Evolutionary conservation across 1,284 basidiomycete genomes (phyloP).

Genomic region (Vanrija pseudolonga): DNA sequence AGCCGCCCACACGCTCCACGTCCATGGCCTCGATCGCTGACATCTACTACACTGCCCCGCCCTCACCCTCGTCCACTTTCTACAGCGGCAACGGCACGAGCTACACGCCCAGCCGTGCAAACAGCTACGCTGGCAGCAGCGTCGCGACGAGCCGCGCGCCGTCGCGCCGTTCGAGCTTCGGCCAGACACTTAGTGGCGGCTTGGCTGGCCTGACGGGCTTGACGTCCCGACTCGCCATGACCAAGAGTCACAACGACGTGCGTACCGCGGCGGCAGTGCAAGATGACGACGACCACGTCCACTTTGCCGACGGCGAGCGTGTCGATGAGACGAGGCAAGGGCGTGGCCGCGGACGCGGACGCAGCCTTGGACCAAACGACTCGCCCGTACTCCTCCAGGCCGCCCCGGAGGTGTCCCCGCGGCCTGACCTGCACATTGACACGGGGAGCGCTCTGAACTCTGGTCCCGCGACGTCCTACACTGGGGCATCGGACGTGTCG

Average conservation of each 20-base stretch:
- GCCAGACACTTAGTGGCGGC: neutral
- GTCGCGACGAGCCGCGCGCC: neutral
- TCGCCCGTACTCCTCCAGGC: too few relatives aligned
- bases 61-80: conserved; percentile 19
- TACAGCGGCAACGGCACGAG: too few relatives aligned
- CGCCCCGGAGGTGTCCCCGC: too few relatives aligned
- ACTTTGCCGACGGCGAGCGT: neutral
- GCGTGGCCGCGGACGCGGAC: too few relatives aligned
- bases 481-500: neutral
- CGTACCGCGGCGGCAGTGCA: neutral
- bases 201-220: conserved; percentile 4
- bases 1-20: conserved; percentile 5
- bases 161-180: conserved; percentile 12
- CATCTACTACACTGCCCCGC: conserved; percentile 40
- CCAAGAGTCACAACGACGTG: conserved; percentile 1
- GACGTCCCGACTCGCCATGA: conserved; percentile 17
- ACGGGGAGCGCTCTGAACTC: too few relatives aligned
- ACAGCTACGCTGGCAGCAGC: too few relatives aligned
- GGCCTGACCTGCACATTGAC: too few relatives aligned
- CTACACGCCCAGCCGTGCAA: too few relatives aligned
- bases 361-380: too few relatives aligned
- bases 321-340: too few relatives aligned
- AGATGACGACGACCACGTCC: neutral
- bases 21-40: conserved; percentile 43
- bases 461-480: too few relatives aligned